Evolutionary conservation across 805 yeast species (phyloP), one percentile per base, ranked within the genome.

Genomic region (Nakazawaea ishiwadae): DNA sequence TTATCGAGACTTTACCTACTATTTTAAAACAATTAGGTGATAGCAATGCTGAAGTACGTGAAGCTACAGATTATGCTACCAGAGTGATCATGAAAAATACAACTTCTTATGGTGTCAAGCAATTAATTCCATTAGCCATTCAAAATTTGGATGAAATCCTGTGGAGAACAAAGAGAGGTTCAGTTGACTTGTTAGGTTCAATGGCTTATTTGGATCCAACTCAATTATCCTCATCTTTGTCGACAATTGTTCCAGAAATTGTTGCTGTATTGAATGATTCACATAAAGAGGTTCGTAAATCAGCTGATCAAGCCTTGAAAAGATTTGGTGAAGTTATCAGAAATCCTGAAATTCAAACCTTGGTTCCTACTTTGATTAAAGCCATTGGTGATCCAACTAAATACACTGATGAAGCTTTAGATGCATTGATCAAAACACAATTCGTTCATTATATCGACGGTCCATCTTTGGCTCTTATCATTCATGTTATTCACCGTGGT

Each of bases 391-490:
- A 93, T 56, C 98, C 99, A 28, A 84, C 97, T 0, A 85, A 79
- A 51, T 67, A 84, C 63, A 93, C 98, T 1, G 96, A 87, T 45
- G 79, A 66, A 10, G 97, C 98, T 0, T 67, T 93, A 44, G 95
- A 89, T 53, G 79, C 86, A 12, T 73, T 93, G 53, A 80, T 91
- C 51, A 79, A 78, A 52, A 93, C 99, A 0, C 95, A 91, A 51
- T 93, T 93, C 54, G 96, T 90, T 34, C 99, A 93, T 62, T 93
- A 91, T 61, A 91, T 93, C 50, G 99, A 93, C 65, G 96, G 97
- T 16, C 98, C 99, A 3, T 91, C 98, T 1, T 71, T 93, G 54
- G 99, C 99, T 0, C 73, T 93, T 53, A 88, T 93, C 42, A 87
- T 90, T 47, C 96, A 90, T 57, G 96, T 93, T 39, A 83, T 93